Conservation (phyloP, 2,329 filamentous ascomycete genomes). For the Neofusicoccum sp. region DNA sequence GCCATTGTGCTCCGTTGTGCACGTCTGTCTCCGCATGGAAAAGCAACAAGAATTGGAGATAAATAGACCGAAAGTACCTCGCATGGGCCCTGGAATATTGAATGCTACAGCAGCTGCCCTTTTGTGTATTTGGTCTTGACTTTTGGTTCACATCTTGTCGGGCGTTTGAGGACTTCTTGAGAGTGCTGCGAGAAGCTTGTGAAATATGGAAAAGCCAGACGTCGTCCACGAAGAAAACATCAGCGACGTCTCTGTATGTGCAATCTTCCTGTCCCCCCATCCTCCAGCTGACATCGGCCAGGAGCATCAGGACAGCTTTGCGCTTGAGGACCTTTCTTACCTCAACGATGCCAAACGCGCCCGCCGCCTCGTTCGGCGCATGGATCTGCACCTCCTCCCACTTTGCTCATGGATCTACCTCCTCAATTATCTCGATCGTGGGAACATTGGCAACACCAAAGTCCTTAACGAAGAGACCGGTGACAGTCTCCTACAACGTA, state of each 20-base stretch:
- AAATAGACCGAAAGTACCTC: too few species aligned
- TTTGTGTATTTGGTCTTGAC: background rate
- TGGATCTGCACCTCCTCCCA: conserved; percentile 20
- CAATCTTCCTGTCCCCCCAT: background rate
- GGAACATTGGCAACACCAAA: conserved; percentile 37
- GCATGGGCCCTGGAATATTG: too few species aligned
- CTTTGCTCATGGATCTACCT: conserved; percentile 25
- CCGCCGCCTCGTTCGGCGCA: conserved; percentile 12
- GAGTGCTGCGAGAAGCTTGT: too few species aligned
- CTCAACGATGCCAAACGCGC: conserved; percentile 1
- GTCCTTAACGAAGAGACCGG: conserved; percentile 36
- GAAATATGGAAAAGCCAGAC: background rate
- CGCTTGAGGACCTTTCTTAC: background rate
- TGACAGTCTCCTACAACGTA: conserved; percentile 38
- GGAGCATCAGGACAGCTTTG: background rate
- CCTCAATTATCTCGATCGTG: conserved; percentile 28
- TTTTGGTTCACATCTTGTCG: background rate
- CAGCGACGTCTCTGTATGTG: background rate
- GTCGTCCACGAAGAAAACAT: background rate
- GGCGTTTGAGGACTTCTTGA: background rate
- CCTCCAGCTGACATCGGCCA: background rate
- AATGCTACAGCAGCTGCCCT: too few species aligned
- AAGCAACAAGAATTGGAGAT: too few species aligned
- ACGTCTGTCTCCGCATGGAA: too few species aligned
- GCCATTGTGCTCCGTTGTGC: too few species aligned